These are phyloP conservation scores for Pachysandra terminalis DNA, from an alignment of 164 flowering plant genomes.

Conservation along the genomic window DNA sequence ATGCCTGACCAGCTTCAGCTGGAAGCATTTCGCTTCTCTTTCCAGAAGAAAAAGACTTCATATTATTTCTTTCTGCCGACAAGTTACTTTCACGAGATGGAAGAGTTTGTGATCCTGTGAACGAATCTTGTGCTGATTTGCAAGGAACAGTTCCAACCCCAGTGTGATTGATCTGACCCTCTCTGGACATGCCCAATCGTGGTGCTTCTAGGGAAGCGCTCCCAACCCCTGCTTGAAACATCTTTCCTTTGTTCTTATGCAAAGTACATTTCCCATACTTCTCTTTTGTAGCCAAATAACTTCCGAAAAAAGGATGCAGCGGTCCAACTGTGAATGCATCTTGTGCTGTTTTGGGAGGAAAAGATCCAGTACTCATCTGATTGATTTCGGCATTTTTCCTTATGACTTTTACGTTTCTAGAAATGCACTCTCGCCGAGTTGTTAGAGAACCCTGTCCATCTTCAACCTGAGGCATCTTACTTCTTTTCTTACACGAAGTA, in stretches of 20 bases:
- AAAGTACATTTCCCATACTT: too few relatives aligned
- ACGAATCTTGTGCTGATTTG: too few relatives aligned
- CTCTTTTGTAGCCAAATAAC: not conserved
- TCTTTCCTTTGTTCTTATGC: not conserved
- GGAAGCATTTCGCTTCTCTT: not conserved
- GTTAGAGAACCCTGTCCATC: slow-evolving; percentile 17
- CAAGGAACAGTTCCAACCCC: too few relatives aligned
- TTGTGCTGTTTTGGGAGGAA: slow-evolving; percentile 12
- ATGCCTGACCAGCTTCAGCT: not conserved
- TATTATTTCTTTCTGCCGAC: too few relatives aligned
- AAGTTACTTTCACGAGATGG: too few relatives aligned
- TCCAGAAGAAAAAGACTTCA: too few relatives aligned
- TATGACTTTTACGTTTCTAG: slow-evolving; percentile 11
- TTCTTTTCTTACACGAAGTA: slow-evolving; percentile 26
- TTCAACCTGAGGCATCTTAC: slow-evolving; percentile 25
- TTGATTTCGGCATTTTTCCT: slow-evolving; percentile 16
- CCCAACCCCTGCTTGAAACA: not conserved
- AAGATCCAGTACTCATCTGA: slow-evolving; percentile 5
- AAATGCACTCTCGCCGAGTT: slow-evolving; percentile 18
- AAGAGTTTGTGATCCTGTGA: too few relatives aligned
- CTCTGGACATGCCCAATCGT: too few relatives aligned
- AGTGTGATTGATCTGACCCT: too few relatives aligned
- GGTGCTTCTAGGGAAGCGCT: too few relatives aligned
- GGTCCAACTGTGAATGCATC: slow-evolving; percentile 16
- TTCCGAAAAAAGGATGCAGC: slow-evolving; percentile 21